A percentile compares a stretch with the other conserved stretches of the same genome.
These are phyloP conservation scores for Psilocybe tampanensis DNA, from an alignment of 768 basidiomycete genomes.

Conservation along the genomic window DNA sequence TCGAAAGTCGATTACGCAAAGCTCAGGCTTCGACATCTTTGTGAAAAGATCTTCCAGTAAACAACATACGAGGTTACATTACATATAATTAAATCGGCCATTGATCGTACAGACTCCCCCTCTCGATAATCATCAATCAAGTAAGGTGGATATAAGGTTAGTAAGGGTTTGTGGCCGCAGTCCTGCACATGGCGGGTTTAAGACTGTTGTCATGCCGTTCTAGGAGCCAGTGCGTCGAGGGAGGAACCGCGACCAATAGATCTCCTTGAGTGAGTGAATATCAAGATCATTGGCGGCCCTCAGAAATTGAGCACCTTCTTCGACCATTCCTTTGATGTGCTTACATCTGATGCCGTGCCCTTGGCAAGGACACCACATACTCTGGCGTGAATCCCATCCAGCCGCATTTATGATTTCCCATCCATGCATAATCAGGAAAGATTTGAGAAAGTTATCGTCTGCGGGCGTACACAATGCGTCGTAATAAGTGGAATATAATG, in stretches of 20 bases:
- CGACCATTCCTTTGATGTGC: conserved; percentile 6
- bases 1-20: no score
- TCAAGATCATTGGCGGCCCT: not conserved
- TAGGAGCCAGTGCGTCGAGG: not conserved
- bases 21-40: no score
- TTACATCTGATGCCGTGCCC: conserved; percentile 7
- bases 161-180: not conserved
- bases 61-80: no score
- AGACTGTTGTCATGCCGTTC: not conserved
- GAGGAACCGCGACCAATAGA: not conserved
- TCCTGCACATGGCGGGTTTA: not conserved
- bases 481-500: conserved; percentile 4
- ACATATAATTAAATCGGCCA: no score
- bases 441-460: not conserved
- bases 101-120: no score
- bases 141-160: no score
- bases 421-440: conserved; percentile 14
- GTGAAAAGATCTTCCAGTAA: no score
- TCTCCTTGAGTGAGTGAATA: not conserved
- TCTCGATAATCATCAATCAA: no score
- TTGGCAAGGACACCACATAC: conserved; percentile 12
- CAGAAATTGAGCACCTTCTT: conserved; percentile 10
- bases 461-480: not conserved
- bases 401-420: conserved; percentile 14
- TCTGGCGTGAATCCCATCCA: conserved; percentile 5